These are phyloP conservation scores for Eutrema salsugineum DNA, from an alignment of 441 rosid species.

Conservation along the genomic window DNA sequence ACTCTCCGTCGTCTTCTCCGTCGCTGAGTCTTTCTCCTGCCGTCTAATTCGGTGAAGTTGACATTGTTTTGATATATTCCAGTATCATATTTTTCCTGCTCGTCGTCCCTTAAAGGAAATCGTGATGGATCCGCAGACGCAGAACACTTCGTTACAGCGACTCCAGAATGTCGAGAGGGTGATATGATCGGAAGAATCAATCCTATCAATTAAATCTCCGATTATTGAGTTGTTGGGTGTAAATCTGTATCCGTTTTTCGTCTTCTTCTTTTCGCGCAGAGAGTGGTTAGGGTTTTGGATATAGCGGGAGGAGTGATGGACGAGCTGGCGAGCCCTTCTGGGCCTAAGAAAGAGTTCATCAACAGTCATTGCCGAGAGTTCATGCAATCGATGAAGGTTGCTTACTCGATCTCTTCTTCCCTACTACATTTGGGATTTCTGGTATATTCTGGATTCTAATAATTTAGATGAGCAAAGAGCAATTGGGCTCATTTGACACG, in stretches of 20 bases:
- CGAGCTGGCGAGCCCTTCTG: constrained; percentile 66
- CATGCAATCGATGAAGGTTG: constrained; percentile 91
- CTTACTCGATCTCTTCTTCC: constrained; percentile 1
- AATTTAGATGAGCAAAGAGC: background rate
- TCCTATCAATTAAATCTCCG: background rate
- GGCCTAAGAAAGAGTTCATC: constrained; percentile 79
- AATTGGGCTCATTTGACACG: background rate
- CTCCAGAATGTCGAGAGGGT: constrained; percentile 96
- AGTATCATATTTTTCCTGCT: background rate
- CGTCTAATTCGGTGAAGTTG: background rate
- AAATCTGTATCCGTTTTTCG: background rate
- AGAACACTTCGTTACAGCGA: constrained; percentile 82
- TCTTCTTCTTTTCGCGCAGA: constrained; percentile 31
- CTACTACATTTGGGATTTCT: background rate
- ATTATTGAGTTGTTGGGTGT: background rate
- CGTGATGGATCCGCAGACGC: constrained; percentile 78
- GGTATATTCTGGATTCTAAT: background rate
- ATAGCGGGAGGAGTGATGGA: constrained; percentile 95
- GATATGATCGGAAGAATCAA: background rate
- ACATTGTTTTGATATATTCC: background rate
- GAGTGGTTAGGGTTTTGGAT: constrained; percentile 85
- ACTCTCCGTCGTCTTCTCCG: background rate
- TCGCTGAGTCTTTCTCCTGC: background rate
- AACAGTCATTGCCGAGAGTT: constrained; percentile 84
- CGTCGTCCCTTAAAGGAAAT: background rate